Base-by-base conservation (phyloP, 768 basidiomycete genomes). In the Zangia roseola region DNA sequence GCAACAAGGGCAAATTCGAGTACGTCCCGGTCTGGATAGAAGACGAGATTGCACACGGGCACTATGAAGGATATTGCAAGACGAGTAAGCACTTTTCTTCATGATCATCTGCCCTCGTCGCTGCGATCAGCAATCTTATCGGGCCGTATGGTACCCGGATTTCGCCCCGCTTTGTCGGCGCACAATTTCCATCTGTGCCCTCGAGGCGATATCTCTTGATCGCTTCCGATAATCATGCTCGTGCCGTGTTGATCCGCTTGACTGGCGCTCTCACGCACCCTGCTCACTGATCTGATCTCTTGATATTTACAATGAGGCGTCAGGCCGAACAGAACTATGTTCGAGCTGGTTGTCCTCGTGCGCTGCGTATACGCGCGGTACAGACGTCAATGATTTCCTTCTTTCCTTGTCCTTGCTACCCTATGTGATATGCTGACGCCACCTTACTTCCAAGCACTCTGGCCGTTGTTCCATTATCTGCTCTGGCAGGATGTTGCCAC, bases 1-100 rank as follows among this genome's bases (percentile, higher is more conserved):
- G 66, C 14, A 67, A 73, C 38, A 68, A 71, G 28, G 65, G 80
- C 54, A 82, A 78, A 61, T 83, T 88, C 40, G 77, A 72, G 13
- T 97, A 91, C 57, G 81, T 90, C 7, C 94, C 95, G 5, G 90
- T 99, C 12, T 97, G 91, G 90, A 74, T 94, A 30, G 86, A 90
- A 58, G 89, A 92, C 59, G 81, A 87, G 65, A 81, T 93, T 33
- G 93, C 91, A 19, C 90, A 93, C 60, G 91, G 87, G 0, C 94
- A 97, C 66, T 97, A 97, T 65, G 94, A 98, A 57, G 94, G 94
- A 1, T 97, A 97, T 68, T 97, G 94, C 80, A 99, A 99, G 69
- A 86, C 88, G 62, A 95, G 93, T 94, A 60, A 68, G 88, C 81
- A 35, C 14, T 40, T 33, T 53, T 34, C 9, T 33, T 16, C 48